phyloP scores from a whole-genome alignment of 2,329 filamentous ascomycete genomes.

The Plectosphaerella cucumerina region DNA sequence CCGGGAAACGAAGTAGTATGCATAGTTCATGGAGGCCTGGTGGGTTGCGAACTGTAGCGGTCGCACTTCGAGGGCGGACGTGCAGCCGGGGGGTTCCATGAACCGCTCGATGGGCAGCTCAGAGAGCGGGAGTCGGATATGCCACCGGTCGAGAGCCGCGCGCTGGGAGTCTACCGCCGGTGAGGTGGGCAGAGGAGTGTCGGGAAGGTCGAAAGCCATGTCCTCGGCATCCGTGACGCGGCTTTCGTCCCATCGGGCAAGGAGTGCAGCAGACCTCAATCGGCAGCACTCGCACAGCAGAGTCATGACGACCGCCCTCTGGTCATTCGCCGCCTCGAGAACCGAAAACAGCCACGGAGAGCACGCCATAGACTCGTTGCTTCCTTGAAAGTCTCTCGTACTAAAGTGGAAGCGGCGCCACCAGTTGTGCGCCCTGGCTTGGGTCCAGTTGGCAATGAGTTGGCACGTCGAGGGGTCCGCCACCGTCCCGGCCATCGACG shows the following conservation, averaged over 20 bases:
- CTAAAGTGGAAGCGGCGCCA: conserved; percentile 17
- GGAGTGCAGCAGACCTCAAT: conserved; percentile 5
- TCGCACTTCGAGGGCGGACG: not conserved
- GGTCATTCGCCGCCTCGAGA: not conserved
- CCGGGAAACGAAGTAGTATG: conserved; percentile 11
- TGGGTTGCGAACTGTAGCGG: conserved; percentile 11
- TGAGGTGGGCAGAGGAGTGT: no score
- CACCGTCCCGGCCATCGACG: no score
- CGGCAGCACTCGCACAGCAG: conserved; percentile 9
- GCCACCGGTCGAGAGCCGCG: no score
- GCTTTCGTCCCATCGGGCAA: conserved; percentile 6
- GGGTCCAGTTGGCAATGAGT: no score
- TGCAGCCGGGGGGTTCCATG: not conserved
- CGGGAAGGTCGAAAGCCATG: no score
- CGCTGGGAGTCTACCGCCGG: no score
- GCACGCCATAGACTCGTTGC: not conserved
- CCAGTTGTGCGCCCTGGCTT: conserved; percentile 13
- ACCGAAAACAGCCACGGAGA: not conserved
- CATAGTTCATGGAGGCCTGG: conserved; percentile 11
- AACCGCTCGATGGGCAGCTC: no score
- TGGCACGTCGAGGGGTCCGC: no score
- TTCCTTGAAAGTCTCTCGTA: conserved; percentile 10
- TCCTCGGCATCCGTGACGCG: not conserved
- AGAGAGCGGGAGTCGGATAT: no score
- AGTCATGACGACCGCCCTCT: conserved; percentile 3